These are phyloP conservation scores for Xylariaceae sp. DNA, from an alignment of 2,329 filamentous ascomycete genomes.

Conservation along the genomic window DNA sequence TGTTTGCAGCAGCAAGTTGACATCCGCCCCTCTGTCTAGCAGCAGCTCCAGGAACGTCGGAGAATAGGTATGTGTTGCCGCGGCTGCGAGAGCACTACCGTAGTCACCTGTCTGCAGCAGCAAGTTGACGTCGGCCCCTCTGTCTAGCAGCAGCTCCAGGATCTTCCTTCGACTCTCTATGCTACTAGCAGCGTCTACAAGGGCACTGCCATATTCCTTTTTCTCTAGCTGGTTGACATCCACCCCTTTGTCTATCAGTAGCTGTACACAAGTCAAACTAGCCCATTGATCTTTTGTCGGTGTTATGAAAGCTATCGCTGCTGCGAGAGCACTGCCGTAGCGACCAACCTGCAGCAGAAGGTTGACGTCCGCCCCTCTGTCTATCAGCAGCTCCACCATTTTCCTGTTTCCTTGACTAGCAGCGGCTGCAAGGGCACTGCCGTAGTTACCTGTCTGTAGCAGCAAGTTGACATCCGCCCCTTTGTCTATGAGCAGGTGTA, in stretches of 20 bases:
- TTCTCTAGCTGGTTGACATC: neutral
- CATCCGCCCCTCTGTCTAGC: neutral
- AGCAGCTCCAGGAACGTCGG: neutral
- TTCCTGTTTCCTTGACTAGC: neutral
- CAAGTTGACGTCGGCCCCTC: neutral
- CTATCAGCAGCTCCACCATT: neutral
- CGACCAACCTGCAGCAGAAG: no score
- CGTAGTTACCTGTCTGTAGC: neutral
- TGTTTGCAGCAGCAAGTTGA: neutral
- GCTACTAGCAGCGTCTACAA: neutral
- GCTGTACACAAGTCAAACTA: no score
- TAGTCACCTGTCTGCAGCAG: neutral
- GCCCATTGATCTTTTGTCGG: no score
- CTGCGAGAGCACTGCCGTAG: no score
- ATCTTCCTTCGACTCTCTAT: neutral
- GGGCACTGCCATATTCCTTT: neutral
- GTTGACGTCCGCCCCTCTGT: conserved; percentile 6
- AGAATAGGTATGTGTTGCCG: no score
- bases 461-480: neutral
- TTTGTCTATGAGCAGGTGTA: no score
- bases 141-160: neutral
- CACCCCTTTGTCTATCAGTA: neutral
- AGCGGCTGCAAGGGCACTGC: neutral
- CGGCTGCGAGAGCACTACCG: neutral
- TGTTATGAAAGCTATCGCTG: no score